Conservation (phyloP, 805 yeast species). For the Hanseniaspora lachancei region DNA sequence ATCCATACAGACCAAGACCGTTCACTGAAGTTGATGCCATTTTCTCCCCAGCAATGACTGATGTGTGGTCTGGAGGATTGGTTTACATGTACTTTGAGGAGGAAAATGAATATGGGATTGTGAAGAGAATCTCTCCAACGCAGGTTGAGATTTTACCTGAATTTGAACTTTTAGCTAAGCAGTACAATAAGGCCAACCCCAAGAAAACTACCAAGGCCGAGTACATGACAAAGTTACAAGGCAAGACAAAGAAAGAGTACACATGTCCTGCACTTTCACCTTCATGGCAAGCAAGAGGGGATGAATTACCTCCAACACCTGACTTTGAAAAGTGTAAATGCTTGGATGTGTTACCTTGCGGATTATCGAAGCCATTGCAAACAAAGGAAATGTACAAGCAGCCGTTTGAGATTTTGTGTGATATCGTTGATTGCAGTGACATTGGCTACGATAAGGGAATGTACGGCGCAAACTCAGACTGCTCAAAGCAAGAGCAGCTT, state of each 20-base stretch:
- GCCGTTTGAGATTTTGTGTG: conserved; percentile 47
- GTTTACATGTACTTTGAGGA: conserved; percentile 76
- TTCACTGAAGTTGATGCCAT: conserved; percentile 59
- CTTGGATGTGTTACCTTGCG: conserved; percentile 45
- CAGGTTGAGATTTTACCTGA: conserved; percentile 45
- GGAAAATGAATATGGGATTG: conserved; percentile 61
- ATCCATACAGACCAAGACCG: conserved; percentile 49
- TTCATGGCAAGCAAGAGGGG: conserved; percentile 44
- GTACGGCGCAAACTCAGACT: conserved; percentile 59
- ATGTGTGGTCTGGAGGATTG: conserved; percentile 76
- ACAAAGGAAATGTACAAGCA: conserved; percentile 38
- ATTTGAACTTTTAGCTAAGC: conserved; percentile 42
- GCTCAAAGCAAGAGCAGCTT: conserved; percentile 49
- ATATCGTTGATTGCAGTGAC: conserved; percentile 43
- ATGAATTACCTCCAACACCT: conserved; percentile 57
- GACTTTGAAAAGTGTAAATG: conserved; percentile 49
- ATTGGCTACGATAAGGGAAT: conserved; percentile 48
- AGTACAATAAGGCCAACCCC: conserved; percentile 39
- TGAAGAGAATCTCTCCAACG: conserved; percentile 33
- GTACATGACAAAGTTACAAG: conserved; percentile 20
- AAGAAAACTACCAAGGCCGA: conserved; percentile 27
- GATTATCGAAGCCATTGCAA: conserved; percentile 34
- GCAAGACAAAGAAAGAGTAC: conserved; percentile 23
- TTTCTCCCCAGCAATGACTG: conserved; percentile 55
- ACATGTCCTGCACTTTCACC: conserved; percentile 40